Percentiles rank a stretch among this genome's conserved stretches.
These are phyloP conservation scores for Pueraria montana DNA, from an alignment of 306 rosid species.

Conservation along the genomic window DNA sequence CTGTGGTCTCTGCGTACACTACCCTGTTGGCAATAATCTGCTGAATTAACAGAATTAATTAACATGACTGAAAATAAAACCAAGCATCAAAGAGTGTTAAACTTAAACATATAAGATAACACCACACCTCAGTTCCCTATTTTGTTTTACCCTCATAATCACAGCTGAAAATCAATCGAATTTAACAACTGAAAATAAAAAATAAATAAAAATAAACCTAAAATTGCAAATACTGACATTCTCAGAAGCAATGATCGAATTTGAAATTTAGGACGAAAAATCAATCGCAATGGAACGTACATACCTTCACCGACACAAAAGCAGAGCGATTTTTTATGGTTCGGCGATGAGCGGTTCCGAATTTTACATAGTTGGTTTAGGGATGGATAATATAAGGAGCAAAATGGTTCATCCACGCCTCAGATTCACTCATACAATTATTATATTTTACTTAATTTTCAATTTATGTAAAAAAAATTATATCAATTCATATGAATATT, in stretches of 20 bases:
- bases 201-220: background rate
- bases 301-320: background rate
- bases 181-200: background rate
- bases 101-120: background rate
- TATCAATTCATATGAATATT: no score
- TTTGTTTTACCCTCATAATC: background rate
- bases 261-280: background rate
- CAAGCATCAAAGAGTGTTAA: background rate
- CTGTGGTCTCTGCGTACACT: background rate
- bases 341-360: background rate
- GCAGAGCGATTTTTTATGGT: background rate
- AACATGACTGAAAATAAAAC: background rate
- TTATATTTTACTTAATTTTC: background rate
- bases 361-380: background rate
- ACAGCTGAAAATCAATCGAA: background rate
- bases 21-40: background rate
- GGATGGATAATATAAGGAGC: background rate
- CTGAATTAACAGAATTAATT: background rate
- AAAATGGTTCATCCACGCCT: slow-evolving; percentile 5
- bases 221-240: background rate
- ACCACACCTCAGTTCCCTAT: background rate
- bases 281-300: background rate
- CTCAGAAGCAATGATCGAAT: background rate
- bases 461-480: no score
- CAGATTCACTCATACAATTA: background rate